These are phyloP conservation scores for Geranium rotundifolium DNA, from an alignment of 345 rosid genomes.

Conservation along the genomic window DNA sequence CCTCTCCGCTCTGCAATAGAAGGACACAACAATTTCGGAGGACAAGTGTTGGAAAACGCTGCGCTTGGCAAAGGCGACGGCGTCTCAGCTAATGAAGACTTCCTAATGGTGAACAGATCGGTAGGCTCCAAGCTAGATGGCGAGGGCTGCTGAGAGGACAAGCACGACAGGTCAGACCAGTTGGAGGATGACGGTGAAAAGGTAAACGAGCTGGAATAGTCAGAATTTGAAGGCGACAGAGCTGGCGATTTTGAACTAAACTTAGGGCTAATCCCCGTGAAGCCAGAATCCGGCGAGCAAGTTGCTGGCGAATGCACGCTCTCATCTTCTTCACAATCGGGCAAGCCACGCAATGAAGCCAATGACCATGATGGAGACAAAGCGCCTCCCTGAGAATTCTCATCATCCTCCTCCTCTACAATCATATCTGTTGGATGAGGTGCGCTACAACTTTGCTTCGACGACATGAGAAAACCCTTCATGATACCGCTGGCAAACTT, in stretches of 20 bases:
- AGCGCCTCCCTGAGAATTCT: slow-evolving; percentile 8
- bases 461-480: slow-evolving; percentile 38
- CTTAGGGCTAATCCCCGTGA: slow-evolving; percentile 28
- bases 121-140: slow-evolving; percentile 40
- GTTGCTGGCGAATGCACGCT: too few species aligned
- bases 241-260: slow-evolving; percentile 46
- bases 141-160: slow-evolving; percentile 53
- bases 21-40: slow-evolving; percentile 21
- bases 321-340: slow-evolving; percentile 12
- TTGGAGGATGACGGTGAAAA: slow-evolving; percentile 65
- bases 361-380: slow-evolving; percentile 26
- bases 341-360: slow-evolving; percentile 28
- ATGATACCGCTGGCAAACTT: slow-evolving; percentile 47
- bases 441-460: slow-evolving; percentile 21
- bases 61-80: slow-evolving; percentile 18
- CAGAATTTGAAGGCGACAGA: slow-evolving; percentile 59
- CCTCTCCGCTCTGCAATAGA: slow-evolving; percentile 67
- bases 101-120: slow-evolving; percentile 19
- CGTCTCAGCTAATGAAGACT: slow-evolving; percentile 15
- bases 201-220: slow-evolving; percentile 49
- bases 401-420: slow-evolving; percentile 19
- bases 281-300: slow-evolving; percentile 20
- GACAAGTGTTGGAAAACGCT: slow-evolving; percentile 13
- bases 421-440: slow-evolving; percentile 14
- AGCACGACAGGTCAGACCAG: slow-evolving; percentile 53